phyloP scores from a whole-genome alignment of 164 flowering plant genomes.

The Vitis labrusca region DNA sequence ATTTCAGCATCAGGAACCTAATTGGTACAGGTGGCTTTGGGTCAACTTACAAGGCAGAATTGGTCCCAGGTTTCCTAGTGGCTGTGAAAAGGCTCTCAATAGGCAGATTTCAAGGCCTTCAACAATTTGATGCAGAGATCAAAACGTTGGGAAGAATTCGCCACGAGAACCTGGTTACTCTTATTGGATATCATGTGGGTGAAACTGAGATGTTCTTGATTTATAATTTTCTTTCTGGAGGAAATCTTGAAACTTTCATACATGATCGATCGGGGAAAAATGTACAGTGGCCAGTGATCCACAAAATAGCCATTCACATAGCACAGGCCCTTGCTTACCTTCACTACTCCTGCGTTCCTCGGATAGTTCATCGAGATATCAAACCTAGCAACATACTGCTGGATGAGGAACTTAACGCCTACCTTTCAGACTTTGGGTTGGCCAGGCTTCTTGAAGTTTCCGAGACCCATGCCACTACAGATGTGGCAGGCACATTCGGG shows the following conservation, averaged over 20 bases:
- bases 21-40: slow-evolving; percentile 87
- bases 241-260: slow-evolving; percentile 74
- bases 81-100: slow-evolving; percentile 78
- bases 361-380: slow-evolving; percentile 75
- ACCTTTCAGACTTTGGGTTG: slow-evolving; percentile 77
- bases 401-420: slow-evolving; percentile 68
- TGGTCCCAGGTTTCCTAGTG: slow-evolving; percentile 57
- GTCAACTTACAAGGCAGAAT: slow-evolving; percentile 75
- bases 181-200: slow-evolving; percentile 65
- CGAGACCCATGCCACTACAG: slow-evolving; percentile 79
- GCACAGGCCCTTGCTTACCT: slow-evolving; percentile 73
- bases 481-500: slow-evolving; percentile 87
- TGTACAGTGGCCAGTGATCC: slow-evolving; percentile 49
- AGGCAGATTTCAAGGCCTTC: slow-evolving; percentile 68
- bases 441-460: slow-evolving; percentile 75
- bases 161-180: slow-evolving; percentile 74
- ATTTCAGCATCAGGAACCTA: slow-evolving; percentile 59
- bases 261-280: slow-evolving; percentile 47
- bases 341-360: slow-evolving; percentile 65
- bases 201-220: slow-evolving; percentile 67
- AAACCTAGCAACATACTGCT: slow-evolving; percentile 84
- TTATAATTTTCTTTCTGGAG: slow-evolving; percentile 77
- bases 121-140: slow-evolving; percentile 80
- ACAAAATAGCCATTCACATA: slow-evolving; percentile 62
- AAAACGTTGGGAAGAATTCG: slow-evolving; percentile 71